Conservation (phyloP, 257 asterid species). For the Eucommia ulmoides region DNA sequence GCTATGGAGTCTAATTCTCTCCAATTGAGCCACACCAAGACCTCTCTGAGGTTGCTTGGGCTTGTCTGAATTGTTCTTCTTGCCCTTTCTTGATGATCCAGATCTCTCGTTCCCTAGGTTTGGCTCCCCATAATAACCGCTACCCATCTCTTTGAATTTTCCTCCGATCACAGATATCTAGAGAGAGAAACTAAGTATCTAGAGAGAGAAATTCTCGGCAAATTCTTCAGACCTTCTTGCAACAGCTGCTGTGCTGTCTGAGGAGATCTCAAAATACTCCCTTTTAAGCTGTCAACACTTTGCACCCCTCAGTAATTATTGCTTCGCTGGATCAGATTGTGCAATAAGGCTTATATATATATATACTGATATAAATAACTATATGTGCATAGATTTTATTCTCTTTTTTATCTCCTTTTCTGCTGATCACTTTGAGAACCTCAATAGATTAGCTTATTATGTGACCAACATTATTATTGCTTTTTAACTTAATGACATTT, state of each 20-base stretch:
- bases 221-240: not conserved
- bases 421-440: too few species aligned
- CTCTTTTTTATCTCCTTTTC: too few species aligned
- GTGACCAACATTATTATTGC: too few species aligned
- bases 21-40: conserved; percentile 89
- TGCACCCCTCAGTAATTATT: conserved; percentile 35
- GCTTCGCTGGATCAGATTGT: conserved; percentile 90
- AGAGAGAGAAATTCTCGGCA: not conserved
- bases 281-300: conserved; percentile 61
- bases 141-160: conserved; percentile 28
- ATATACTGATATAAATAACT: conserved; percentile 17
- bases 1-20: conserved; percentile 74
- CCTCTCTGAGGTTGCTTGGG: conserved; percentile 91
- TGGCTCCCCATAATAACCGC: conserved; percentile 53
- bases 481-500: conserved; percentile 15
- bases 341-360: not conserved
- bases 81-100: conserved; percentile 49
- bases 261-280: conserved; percentile 7
- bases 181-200: not conserved
- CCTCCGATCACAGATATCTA: not conserved
- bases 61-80: conserved; percentile 54
- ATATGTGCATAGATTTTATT: conserved; percentile 26
- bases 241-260: not conserved
- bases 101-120: conserved; percentile 31
- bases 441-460: conserved; percentile 16